Conservation (phyloP, 2,329 filamentous ascomycete genomes). For the Chaetomium sp. region DNA sequence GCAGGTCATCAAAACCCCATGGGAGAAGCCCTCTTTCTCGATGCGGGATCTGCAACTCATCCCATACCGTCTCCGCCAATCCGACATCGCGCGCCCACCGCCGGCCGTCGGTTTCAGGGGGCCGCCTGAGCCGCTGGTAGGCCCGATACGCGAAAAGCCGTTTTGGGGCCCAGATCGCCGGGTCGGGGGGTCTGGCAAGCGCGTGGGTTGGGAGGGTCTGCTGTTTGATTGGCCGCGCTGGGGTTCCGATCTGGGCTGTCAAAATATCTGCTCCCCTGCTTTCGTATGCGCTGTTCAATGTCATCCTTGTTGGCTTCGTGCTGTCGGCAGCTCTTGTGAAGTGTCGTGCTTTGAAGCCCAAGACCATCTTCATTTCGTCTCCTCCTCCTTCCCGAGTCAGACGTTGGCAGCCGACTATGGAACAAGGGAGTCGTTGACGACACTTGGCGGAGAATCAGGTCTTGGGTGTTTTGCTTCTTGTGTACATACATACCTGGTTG, state of each 20-base stretch:
- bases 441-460: not conserved
- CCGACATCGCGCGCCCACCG: not conserved
- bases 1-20: not conserved
- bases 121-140: constrained; percentile 13
- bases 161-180: constrained; percentile 22
- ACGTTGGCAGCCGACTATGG: not conserved
- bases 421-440: not conserved
- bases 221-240: not conserved
- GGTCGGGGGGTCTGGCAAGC: constrained; percentile 1
- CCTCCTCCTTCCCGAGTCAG: not conserved
- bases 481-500: too few relatives aligned
- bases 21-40: not conserved
- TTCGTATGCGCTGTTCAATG: not conserved
- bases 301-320: not conserved
- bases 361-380: not conserved
- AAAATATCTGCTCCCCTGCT: not conserved
- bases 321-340: not conserved
- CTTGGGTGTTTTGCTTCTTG: not conserved
- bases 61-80: not conserved
- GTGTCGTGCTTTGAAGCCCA: not conserved
- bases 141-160: constrained; percentile 24
- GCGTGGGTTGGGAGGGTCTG: not conserved
- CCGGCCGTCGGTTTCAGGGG: not conserved
- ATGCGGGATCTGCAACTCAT: not conserved
- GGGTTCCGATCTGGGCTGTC: constrained; percentile 1